A percentile compares a stretch with the other conserved stretches of the same genome.
Evolutionary conservation across 2,329 filamentous ascomycete genomes (phyloP).

Genomic region (Bisporella sp.): DNA sequence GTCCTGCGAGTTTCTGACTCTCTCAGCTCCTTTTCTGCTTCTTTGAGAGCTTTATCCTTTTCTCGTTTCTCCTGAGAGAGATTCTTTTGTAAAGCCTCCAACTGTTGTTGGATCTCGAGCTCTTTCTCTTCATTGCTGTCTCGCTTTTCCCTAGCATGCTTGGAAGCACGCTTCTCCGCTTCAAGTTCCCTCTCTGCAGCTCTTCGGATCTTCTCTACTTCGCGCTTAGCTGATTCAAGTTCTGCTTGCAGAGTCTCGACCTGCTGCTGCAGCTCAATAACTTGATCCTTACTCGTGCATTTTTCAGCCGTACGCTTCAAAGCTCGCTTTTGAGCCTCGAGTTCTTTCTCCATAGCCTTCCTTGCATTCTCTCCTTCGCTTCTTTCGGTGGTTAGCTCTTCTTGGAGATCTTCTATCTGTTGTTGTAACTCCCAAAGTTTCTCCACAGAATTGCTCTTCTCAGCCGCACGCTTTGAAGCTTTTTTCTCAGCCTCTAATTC

Average conservation of each 20-base stretch:
- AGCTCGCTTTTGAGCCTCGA: constrained; percentile 31
- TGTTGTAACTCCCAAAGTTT: constrained; percentile 26
- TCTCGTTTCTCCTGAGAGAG: constrained; percentile 37
- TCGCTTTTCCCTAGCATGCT: constrained; percentile 42
- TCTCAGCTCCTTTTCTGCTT: constrained; percentile 37
- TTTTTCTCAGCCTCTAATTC: constrained; percentile 32
- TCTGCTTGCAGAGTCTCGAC: constrained; percentile 25
- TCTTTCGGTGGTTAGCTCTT: constrained; percentile 19
- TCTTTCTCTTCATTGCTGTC: constrained; percentile 32
- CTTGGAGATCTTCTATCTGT: constrained; percentile 24
- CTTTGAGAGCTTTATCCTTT: constrained; percentile 29
- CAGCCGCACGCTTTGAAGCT: constrained; percentile 18
- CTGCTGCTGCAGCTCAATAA: constrained; percentile 21
- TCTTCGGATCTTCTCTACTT: constrained; percentile 37
- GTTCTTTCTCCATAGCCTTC: constrained; percentile 23
- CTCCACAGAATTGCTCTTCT: constrained; percentile 20
- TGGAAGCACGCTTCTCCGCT: constrained; percentile 31
- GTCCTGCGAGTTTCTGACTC: constrained; percentile 57
- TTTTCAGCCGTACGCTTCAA: constrained; percentile 23
- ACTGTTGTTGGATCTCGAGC: constrained; percentile 23
- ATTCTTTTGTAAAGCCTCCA: constrained; percentile 26
- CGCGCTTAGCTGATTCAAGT: constrained; percentile 31
- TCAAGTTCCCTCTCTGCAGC: constrained; percentile 20
- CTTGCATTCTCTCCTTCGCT: constrained; percentile 16
- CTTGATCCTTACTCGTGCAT: constrained; percentile 31